Conservation (phyloP, 495 filamentous ascomycete species). For the Aspergillus bertholletiae region DNA sequence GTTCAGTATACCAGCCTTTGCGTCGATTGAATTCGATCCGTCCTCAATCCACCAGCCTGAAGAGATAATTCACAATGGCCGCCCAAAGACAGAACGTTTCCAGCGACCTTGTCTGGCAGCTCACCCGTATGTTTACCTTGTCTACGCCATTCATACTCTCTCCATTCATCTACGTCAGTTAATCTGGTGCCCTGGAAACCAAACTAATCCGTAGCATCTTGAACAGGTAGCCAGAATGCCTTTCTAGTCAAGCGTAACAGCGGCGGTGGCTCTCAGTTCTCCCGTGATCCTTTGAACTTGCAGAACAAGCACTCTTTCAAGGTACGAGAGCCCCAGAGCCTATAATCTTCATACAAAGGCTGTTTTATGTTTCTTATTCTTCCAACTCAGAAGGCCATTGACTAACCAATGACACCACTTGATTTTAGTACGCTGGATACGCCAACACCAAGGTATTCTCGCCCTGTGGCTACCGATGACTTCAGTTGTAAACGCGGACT, state of each 20-base stretch:
- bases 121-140: constrained; percentile 66
- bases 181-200: not conserved
- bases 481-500: not conserved
- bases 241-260: constrained; percentile 85
- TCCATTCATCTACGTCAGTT: not conserved
- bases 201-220: constrained; percentile 16
- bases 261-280: constrained; percentile 78
- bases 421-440: constrained; percentile 74
- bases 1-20: constrained; percentile 10
- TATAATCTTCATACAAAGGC: too few relatives aligned
- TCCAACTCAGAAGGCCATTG: constrained; percentile 16
- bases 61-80: constrained; percentile 38
- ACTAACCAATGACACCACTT: constrained; percentile 6
- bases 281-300: constrained; percentile 88
- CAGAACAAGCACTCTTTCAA: constrained; percentile 87
- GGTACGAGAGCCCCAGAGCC: constrained; percentile 48
- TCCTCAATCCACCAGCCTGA: constrained; percentile 16
- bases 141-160: not conserved
- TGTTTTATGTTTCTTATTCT: not conserved
- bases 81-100: constrained; percentile 62
- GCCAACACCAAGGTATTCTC: constrained; percentile 86
- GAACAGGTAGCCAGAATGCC: constrained; percentile 70
- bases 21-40: constrained; percentile 23
- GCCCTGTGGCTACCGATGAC: not conserved
- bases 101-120: constrained; percentile 85